These are phyloP conservation scores for Auricularia cornea DNA, from an alignment of 768 basidiomycete genomes.

Conservation along the genomic window DNA sequence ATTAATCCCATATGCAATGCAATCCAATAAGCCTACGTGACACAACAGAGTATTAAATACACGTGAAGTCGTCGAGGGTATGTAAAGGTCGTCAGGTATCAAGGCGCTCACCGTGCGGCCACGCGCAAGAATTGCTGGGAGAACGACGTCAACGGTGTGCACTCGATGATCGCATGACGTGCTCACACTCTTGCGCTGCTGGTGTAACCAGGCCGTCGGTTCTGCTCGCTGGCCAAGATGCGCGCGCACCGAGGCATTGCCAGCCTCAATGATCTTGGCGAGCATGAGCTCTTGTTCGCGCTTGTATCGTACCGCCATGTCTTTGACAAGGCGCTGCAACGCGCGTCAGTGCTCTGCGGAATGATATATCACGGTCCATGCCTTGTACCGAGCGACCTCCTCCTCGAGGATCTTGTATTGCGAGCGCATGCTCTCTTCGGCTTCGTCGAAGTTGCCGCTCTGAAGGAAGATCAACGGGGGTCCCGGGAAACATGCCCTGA, in stretches of 20 bases:
- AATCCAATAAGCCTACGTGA: background rate
- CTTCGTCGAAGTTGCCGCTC: constrained; percentile 61
- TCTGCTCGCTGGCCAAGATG: constrained; percentile 46
- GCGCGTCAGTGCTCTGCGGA: background rate
- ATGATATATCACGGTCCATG: constrained; percentile 19
- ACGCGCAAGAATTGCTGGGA: background rate
- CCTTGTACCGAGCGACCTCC: constrained; percentile 41
- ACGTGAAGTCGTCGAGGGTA: background rate
- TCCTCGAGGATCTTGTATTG: constrained; percentile 61
- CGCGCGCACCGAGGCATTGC: constrained; percentile 53
- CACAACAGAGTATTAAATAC: background rate
- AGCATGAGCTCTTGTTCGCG: constrained; percentile 79
- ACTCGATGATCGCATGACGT: background rate
- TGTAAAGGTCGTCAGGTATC: background rate
- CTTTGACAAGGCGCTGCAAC: constrained; percentile 39
- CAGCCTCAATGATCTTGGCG: constrained; percentile 59
- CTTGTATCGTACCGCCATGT: constrained; percentile 52
- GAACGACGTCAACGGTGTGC: background rate
- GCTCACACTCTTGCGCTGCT: constrained; percentile 49
- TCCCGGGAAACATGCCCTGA: constrained; percentile 9
- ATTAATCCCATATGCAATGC: background rate
- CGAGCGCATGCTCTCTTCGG: constrained; percentile 53
- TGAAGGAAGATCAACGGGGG: constrained; percentile 1
- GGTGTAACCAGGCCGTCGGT: constrained; percentile 57
- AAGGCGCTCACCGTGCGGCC: background rate